Base-by-base conservation (phyloP, 306 rosid species). In the Vachellia collinsii region DNA sequence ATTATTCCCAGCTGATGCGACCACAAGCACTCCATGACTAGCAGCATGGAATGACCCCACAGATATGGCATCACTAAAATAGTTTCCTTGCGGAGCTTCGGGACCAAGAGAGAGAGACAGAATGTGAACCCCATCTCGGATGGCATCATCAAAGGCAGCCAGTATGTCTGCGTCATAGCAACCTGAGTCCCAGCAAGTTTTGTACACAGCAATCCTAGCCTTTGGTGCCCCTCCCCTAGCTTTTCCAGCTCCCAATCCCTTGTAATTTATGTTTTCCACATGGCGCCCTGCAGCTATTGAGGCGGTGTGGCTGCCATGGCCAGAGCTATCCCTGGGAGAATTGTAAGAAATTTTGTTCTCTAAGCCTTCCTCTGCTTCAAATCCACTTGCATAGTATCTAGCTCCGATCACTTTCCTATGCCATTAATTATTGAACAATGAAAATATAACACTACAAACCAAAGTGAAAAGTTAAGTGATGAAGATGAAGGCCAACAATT, bases 271-370 rank as follows among this genome's bases (percentile, higher is more conserved):
- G 88, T 91, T 88, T 80, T 82, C 54, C 81, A 91, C 92, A 48
- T 82, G 87, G 39, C 97, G 83, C 23, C 97, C 97, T 0, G 94
- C 85, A 17, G 97, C 95, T 64, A 86, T 93, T 7, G 97, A 93
- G 4, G 94, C 84, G 29, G 95, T 91, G 74, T 93, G 97, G 89
- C 95, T 93, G 5, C 97, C 97, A 80, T 93, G 97, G 14, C 97
- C 97, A 1, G 88, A 70, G 88, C 95, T 91, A 71, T 93, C 97
- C 87, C 97, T 86, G 19, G 97, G 88, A n/a, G 97, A 93, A 53
- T 63, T 93, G 85, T 87, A 93, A 19, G 92, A 77, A n/a, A 83
- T 68, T 72, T 77, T 82, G 77, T 70, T 78, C 1, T 77, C 80
- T 59, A 88, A 76, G 1, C 75, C 93, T 86, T 89, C 95, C 53